Evolutionary conservation across 768 basidiomycete genomes (phyloP), one percentile per base, ranked within the genome.

Genomic region (Mycena haematopus): DNA sequence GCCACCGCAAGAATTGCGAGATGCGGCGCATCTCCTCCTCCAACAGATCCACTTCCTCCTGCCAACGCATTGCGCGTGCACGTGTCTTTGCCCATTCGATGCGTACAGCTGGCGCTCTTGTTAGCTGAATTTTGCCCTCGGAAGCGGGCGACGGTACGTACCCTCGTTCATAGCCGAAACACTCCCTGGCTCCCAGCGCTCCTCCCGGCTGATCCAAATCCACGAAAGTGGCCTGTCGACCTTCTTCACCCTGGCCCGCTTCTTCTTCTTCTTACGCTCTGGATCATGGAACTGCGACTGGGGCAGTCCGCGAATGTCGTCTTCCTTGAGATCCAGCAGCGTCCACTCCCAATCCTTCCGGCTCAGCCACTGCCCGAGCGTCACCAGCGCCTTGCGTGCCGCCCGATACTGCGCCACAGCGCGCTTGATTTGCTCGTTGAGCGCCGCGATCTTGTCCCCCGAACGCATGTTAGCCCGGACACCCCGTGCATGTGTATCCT

Each of bases 11-110:
- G 22, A 66, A 71, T 8, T 17, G 38, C 46, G 52, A 6, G 0
- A 62, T 46, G 0, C 67, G 46, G 4, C 65, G 44, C 72, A 73
- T 74, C 53, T 74, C 72, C 47, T 73, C 71, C 19, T 49, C 31
- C 14, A 74, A 50, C 1, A 73, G 53, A 4, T 56, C 52, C 14
- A 73, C 67, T 72, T 54, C 33, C 35, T 31, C 21, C 45, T 21
- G 6, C 29, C 29, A 31, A 31, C 29, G 29, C 29, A 31, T 31
- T 5, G 29, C 29, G 9, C 29, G 29, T n/a, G 53, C 44, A 11
- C 44, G 44, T 13, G 22, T 24, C 22, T 45, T 24, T 5, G 44
- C 44, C 44, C 44, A 45, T 51, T 65, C 64, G 25, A 65, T 54
- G 11, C 29, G 29, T 9, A 31, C 29, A 9, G 29, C 29, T 31